A percentile compares a stretch with the other conserved stretches of the same genome.
These are phyloP conservation scores for Mangifera indica DNA, from an alignment of 345 rosid genomes.

Conservation along the genomic window DNA sequence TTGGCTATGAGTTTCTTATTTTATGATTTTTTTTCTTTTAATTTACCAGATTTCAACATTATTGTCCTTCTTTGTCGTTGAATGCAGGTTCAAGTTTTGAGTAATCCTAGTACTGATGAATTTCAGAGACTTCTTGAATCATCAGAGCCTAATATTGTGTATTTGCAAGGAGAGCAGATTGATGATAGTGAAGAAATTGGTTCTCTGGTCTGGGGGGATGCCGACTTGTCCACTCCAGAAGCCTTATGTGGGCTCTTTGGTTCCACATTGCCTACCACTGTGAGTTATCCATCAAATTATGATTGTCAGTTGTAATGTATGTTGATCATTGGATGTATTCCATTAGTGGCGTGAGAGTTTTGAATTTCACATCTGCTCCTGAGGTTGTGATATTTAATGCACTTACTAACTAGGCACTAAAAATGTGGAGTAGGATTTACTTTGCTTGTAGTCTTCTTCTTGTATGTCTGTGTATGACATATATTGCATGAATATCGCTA, in stretches of 20 bases:
- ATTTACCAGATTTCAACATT: constrained; percentile 7
- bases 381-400: not conserved
- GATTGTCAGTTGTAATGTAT: constrained; percentile 7
- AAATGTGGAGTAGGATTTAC: not conserved
- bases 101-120: constrained; percentile 67
- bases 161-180: constrained; percentile 71
- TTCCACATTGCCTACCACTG: constrained; percentile 76
- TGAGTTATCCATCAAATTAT: constrained; percentile 42
- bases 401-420: not conserved
- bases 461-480: not conserved
- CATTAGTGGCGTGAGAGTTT: constrained; percentile 8
- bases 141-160: constrained; percentile 66
- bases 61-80: constrained; percentile 15
- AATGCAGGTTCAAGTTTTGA: constrained; percentile 79
- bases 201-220: constrained; percentile 54
- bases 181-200: constrained; percentile 75
- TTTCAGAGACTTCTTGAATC: constrained; percentile 59
- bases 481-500: not conserved
- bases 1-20: constrained; percentile 13
- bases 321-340: not conserved
- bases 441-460: not conserved
- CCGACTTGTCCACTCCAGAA: constrained; percentile 73
- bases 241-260: constrained; percentile 65
- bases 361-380: not conserved
- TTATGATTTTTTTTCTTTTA: constrained; percentile 5